Conservation (phyloP, 371 early-diverging fungal genomes). For the Cladochytrium tenue region DNA sequence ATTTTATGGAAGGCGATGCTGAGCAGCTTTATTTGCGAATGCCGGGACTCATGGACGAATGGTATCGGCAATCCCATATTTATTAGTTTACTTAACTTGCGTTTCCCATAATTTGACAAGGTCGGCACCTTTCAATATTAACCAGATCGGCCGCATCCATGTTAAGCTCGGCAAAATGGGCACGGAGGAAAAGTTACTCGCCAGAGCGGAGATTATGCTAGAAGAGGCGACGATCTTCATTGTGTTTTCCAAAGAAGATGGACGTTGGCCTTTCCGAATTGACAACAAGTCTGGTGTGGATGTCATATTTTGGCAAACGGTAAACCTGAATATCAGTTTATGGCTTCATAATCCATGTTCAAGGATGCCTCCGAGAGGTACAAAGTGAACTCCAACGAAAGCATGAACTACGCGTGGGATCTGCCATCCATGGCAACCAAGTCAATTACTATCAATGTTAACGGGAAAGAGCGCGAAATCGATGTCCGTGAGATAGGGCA, state of each 20-base stretch:
- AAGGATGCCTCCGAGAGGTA: no score
- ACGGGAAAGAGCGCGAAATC: conserved; percentile 73
- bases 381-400: conserved; percentile 61
- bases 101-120: no score
- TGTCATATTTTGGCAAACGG: conserved; percentile 80
- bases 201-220: conserved; percentile 75
- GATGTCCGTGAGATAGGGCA: conserved; percentile 89
- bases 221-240: conserved; percentile 91
- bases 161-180: conserved; percentile 71
- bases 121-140: conserved; percentile 87
- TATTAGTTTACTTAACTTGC: background rate
- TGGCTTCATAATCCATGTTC: no score
- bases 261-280: conserved; percentile 89
- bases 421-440: conserved; percentile 79
- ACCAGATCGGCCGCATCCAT: conserved; percentile 82
- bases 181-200: conserved; percentile 59
- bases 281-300: conserved; percentile 83
- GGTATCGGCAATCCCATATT: conserved; percentile 47
- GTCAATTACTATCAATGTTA: conserved; percentile 69
- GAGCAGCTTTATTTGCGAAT: conserved; percentile 69
- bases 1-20: conserved; percentile 47
- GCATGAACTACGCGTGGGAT: conserved; percentile 91
- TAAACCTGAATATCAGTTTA: no score
- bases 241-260: conserved; percentile 70
- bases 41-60: conserved; percentile 71